A percentile compares a stretch with the other conserved stretches of the same genome.
Evolutionary conservation across 1,284 basidiomycete genomes (phyloP).

Genomic region (Naganishia liquefaciens): DNA sequence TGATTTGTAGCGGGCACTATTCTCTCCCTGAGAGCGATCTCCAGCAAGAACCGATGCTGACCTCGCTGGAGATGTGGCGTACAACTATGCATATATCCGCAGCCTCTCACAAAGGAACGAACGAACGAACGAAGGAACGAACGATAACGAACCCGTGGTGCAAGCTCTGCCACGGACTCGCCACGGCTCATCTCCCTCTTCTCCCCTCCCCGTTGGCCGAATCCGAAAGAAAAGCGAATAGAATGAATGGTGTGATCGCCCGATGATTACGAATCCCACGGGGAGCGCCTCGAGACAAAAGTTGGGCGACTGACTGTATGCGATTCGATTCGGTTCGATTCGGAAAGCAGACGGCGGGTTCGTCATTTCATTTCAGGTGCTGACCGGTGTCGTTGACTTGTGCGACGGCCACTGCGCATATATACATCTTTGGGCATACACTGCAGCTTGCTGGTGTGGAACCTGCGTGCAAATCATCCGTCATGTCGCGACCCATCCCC

Average conservation of each 20-base stretch:
- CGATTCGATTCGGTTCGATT: slow-evolving; percentile 7
- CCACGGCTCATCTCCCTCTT: no score
- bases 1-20: no score
- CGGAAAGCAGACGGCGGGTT: slow-evolving; percentile 14
- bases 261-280: slow-evolving; percentile 11
- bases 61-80: no score
- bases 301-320: background rate
- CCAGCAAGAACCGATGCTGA: no score
- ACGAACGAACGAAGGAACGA: no score
- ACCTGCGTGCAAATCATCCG: background rate
- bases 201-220: background rate
- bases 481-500: slow-evolving; percentile 23
- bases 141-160: no score
- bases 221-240: slow-evolving; percentile 10
- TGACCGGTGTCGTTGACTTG: background rate
- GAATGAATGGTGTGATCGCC: slow-evolving; percentile 18
- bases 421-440: slow-evolving; percentile 3
- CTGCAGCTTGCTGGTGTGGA: background rate
- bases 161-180: no score
- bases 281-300: slow-evolving; percentile 3
- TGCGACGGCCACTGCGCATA: background rate
- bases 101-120: no score
- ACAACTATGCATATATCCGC: no score
- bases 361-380: slow-evolving; percentile 4
- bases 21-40: no score